phyloP scores from a whole-genome alignment of 2,329 filamentous ascomycete species.

The Talaromyces sp. region DNA sequence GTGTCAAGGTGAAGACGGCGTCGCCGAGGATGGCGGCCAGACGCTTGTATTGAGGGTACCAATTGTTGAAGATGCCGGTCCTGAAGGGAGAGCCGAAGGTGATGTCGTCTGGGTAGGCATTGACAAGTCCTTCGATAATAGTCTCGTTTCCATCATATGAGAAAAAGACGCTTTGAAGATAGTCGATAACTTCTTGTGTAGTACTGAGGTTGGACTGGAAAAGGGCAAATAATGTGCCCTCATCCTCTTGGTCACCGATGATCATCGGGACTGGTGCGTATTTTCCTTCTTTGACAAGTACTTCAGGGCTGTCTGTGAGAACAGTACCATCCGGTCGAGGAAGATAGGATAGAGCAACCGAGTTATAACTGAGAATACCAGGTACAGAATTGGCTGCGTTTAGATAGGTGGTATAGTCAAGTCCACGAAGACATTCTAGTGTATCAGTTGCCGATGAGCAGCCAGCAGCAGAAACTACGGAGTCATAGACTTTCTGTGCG shows the following conservation, averaged over 20 bases:
- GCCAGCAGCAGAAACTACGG: constrained; percentile 46
- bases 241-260: constrained; percentile 74
- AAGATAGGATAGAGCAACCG: constrained; percentile 69
- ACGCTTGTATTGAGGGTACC: constrained; percentile 74
- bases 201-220: constrained; percentile 67
- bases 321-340: constrained; percentile 63
- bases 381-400: constrained; percentile 68
- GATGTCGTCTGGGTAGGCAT: constrained; percentile 57
- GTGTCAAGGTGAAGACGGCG: constrained; percentile 67
- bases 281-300: constrained; percentile 50
- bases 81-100: constrained; percentile 67
- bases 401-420: constrained; percentile 50
- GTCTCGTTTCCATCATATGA: constrained; percentile 44
- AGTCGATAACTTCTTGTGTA: constrained; percentile 56
- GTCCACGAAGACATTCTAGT: constrained; percentile 46
- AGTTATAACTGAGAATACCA: constrained; percentile 62
- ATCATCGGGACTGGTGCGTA: constrained; percentile 62
- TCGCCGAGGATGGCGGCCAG: constrained; percentile 73
- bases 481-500: constrained; percentile 55
- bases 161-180: constrained; percentile 62
- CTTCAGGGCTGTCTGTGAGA: constrained; percentile 62
- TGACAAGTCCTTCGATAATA: constrained; percentile 56
- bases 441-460: constrained; percentile 44
- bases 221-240: constrained; percentile 72
- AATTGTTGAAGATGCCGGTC: constrained; percentile 64